Evolutionary conservation across 805 yeast species (phyloP), one percentile per base, ranked within the genome.

Genomic region (Priceomyces melissophilus): DNA sequence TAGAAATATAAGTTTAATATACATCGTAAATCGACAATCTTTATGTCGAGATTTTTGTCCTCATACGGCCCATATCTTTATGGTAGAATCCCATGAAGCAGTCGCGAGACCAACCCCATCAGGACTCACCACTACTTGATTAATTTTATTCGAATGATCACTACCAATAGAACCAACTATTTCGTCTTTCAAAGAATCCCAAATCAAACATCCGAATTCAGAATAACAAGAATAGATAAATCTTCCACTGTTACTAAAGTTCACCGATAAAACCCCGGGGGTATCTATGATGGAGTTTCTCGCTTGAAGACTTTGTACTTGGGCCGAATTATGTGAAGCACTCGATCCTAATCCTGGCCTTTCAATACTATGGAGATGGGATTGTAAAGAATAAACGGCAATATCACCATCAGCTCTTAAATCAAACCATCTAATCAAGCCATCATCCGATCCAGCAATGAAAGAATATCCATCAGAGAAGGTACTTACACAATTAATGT

Each of bases 61-160:
- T 37, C 26, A 30, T 8, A 53, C 60, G 3, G 77, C 63, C 89
- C 90, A 85, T 1, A 85, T 65, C 49, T 77, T 79, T 49, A 84
- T 73, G 1, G 90, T 79, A 6, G 81, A 62, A 55, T 87, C 96
- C 85, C 95, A 83, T 1, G 91, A 83, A 1, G 86, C 83, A 2
- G 96, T 85, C 41, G 83, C 81, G 8, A 89, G 72, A 0, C 84
- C 89, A 15, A 76, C 55, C 0, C 96, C 96, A 60, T 87, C 87
- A 0, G 81, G 81, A 47, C 89, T 77, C 1, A 82, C 73, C 30
- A 70, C 65, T 2, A 89, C 83, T 49, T 79, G 78, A 38, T 81
- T 78, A 8, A 85, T 74, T 35, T 82, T 70, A 46, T 78, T 79
- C 9, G 65, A 54, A 51, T 86, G 93, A 37, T 55, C 58, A 5